Evolutionary conservation across 306 rosid genomes (phyloP).

Genomic region (Casuarina cunninghamiana): DNA sequence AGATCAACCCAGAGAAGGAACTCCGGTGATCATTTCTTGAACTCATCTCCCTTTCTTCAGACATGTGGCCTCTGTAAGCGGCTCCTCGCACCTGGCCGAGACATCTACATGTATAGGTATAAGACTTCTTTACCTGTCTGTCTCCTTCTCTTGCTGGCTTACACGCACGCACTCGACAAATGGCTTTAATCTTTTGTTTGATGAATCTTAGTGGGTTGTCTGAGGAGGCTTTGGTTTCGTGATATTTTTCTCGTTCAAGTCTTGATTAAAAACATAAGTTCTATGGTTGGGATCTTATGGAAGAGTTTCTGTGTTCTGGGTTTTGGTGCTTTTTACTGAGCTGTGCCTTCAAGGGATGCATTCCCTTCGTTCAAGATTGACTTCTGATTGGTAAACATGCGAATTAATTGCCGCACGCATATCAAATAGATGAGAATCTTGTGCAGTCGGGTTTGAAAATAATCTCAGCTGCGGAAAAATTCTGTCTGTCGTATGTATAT

Average conservation of each 20-base stretch:
- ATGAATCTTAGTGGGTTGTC: background rate
- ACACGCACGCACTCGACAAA: background rate
- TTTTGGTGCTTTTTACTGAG: background rate
- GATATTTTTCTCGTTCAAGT: background rate
- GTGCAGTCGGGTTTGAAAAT: background rate
- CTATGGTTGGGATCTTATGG: background rate
- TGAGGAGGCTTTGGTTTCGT: background rate
- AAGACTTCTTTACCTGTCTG: background rate
- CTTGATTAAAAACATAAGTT: background rate
- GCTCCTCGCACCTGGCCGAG: conserved; percentile 63
- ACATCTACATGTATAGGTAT: conserved; percentile 91
- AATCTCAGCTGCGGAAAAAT: background rate
- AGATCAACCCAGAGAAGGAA: conserved; percentile 20
- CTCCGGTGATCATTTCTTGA: conserved; percentile 20
- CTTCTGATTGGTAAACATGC: conserved; percentile 1
- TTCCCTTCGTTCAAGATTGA: background rate
- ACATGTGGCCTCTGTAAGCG: conserved; percentile 66
- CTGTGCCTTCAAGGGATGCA: background rate
- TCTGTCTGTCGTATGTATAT: background rate
- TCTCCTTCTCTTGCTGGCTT: background rate
- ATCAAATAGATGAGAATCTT: background rate
- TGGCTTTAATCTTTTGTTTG: background rate
- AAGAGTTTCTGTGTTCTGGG: background rate
- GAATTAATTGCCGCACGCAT: background rate
- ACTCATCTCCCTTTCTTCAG: conserved; percentile 63